Evolutionary conservation across 257 asterid species (phyloP), one percentile per base, ranked within the genome.

Genomic region (Sherardia arvensis): DNA sequence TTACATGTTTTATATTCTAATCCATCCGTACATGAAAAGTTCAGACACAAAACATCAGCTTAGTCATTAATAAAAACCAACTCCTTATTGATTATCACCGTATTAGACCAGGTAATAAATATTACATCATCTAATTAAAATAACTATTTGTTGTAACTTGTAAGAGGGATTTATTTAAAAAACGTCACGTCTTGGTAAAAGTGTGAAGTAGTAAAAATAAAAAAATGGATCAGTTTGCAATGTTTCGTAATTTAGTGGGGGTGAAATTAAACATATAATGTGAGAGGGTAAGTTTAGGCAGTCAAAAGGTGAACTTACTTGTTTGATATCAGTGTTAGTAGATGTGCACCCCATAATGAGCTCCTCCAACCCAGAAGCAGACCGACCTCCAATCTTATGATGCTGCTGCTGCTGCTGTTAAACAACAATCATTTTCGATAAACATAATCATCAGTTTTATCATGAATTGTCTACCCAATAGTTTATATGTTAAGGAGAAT

Each of bases 311-410:
- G n/a, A 30, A 74, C 93, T 78, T 72, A 91, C 98, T 70, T 83
- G 85, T 78, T 91, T 88, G 77, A 78, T 76, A 59, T 87, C 90
- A 69, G 69, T 76, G 56, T 87, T 88, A 69, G 69, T 71, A 43
- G 96, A 84, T n/a, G 94, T 85, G 90, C 98, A 91, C 21, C 95
- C 98, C 98, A 91, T 91, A 27, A 91, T 85, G 82, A 91, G 78
- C 82, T 91, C 96, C 80, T 88, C 98, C 83, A 91, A 86, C 75
- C 94, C 98, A 71, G 99, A 81, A 28, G 95, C 88, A 74, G 96
- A 83, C 87, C 96, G 80, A 56, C 94, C 95, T 65, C 84, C 85
- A 0, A 81, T 55, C 73, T 87, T 84, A 80, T 85, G 80, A 81
- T 85, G 94, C 1, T 87, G 89, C n/a, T 83, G 81, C 5, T 78